phyloP scores from a whole-genome alignment of 2,329 filamentous ascomycete species.

The Lasiodiplodia sp. region DNA sequence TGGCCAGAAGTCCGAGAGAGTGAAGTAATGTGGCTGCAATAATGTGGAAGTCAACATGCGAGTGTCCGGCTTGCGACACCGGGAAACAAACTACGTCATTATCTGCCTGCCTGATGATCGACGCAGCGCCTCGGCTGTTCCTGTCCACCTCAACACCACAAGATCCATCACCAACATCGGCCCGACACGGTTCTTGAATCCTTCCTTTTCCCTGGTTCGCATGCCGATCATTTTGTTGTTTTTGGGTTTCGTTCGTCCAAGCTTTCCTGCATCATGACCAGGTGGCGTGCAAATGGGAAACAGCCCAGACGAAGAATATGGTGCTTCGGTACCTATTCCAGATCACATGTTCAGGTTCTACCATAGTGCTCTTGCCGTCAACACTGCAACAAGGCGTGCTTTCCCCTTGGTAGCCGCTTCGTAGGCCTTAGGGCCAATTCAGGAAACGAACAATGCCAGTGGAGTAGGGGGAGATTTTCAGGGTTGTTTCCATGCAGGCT shows the following conservation, averaged over 20 bases:
- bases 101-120: neutral
- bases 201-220: neutral
- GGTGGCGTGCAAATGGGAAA: neutral
- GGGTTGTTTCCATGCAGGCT: neutral
- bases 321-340: too few relatives aligned
- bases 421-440: neutral
- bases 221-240: neutral
- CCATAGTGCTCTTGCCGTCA: too few relatives aligned
- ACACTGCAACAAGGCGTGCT: neutral
- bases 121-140: constrained; percentile 6
- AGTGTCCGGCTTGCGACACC: neutral
- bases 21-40: neutral
- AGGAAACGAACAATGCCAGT: neutral
- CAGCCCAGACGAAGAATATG: neutral
- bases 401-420: neutral
- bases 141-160: neutral
- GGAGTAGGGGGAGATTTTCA: neutral
- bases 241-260: neutral
- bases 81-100: constrained; percentile 13
- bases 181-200: neutral
- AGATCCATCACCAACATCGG: neutral
- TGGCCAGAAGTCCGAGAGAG: neutral
- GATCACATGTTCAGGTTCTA: neutral
- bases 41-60: neutral
- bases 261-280: neutral